These are phyloP conservation scores for Fusarium luffae DNA, from an alignment of 2,329 filamentous ascomycete species.

Conservation along the genomic window DNA sequence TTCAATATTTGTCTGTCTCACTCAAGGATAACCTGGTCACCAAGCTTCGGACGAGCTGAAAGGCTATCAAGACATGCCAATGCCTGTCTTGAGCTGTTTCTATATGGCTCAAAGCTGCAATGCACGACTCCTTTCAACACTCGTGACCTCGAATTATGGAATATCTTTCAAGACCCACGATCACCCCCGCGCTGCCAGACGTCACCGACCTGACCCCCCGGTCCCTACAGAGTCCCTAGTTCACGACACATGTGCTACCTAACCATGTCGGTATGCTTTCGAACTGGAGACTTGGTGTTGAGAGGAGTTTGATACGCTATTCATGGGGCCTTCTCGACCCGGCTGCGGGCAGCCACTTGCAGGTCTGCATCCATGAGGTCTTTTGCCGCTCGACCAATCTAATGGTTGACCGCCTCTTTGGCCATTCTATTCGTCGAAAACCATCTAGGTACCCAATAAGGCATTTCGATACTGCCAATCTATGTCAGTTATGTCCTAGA, in stretches of 20 bases:
- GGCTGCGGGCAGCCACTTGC: conserved; percentile 38
- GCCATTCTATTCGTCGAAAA: conserved; percentile 37
- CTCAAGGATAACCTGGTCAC: conserved; percentile 1
- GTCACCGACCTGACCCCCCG: conserved; percentile 32
- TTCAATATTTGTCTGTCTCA: conserved; percentile 13
- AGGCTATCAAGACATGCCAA: conserved; percentile 11
- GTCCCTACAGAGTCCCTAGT: conserved; percentile 9
- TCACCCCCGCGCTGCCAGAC: conserved; percentile 38
- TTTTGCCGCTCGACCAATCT: conserved; percentile 39
- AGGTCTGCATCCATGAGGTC: conserved; percentile 33
- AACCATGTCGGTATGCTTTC: conserved; percentile 27
- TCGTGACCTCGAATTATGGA: conserved; percentile 37
- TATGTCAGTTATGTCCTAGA: conserved; percentile 31
- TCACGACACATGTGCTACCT: conserved; percentile 34
- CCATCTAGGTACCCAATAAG: conserved; percentile 22
- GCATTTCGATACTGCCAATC: conserved; percentile 18
- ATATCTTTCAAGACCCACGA: conserved; percentile 22
- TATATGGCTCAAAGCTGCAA: conserved; percentile 9
- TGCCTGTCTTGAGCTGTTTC: conserved; percentile 14
- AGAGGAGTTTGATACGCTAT: conserved; percentile 28
- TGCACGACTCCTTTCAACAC: conserved; percentile 22
- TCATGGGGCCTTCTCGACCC: conserved; percentile 35
- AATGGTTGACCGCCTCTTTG: conserved; percentile 43
- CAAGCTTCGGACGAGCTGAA: background rate
- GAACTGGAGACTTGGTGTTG: conserved; percentile 31